Evolutionary conservation across 2,329 filamentous ascomycete species (phyloP), one percentile per base, ranked within the genome.

Genomic region (Didymella arachidicola): DNA sequence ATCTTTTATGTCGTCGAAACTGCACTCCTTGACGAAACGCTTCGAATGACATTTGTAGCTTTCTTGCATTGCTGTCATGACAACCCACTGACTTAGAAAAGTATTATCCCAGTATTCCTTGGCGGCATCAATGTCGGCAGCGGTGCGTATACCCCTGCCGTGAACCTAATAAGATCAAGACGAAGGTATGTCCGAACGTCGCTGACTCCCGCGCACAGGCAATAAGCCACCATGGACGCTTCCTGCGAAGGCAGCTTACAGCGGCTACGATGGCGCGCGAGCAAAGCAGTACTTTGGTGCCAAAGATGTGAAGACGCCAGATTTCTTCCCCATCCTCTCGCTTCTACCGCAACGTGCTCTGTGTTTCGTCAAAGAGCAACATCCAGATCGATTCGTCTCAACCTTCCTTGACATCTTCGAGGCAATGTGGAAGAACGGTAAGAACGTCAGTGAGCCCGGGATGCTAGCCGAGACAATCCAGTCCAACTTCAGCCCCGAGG

Each of bases 201-300:
- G 14, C 14, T 44, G 6, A 51, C 52, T 55, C 29, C 61, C 34
- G n/a, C 36, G 34, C 34, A 42, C 48, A 86, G 89, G 89, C 48
- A 94, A 95, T 75, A 86, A 86, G 64, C 90, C 91, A 0, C 91
- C 91, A 1, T 93, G 89, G 89, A 81, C 81, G 0, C 80, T 91
- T 29, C 85, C 87, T 2, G 87, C 86, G 42, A 93, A 93, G 79
- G 87, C 84, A 22, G 74, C 70, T 1, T 88, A 92, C 69, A 79
- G 83, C 47, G 67, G 67, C 26, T 83, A 79, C 57, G 85, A 87
- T 66, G 68, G 68, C 3, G 67, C 72, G 19, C 78, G 84, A 42
- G 82, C 83, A n/a, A 79, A 80, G 58, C 77, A 77, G 52, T 83
- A 86, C 67, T 86, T 86, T 62, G 79, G 78, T 2, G 69, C 80